Evolutionary conservation across 2,329 filamentous ascomycete genomes (phyloP).

Genomic region (Penicillium expansum): DNA sequence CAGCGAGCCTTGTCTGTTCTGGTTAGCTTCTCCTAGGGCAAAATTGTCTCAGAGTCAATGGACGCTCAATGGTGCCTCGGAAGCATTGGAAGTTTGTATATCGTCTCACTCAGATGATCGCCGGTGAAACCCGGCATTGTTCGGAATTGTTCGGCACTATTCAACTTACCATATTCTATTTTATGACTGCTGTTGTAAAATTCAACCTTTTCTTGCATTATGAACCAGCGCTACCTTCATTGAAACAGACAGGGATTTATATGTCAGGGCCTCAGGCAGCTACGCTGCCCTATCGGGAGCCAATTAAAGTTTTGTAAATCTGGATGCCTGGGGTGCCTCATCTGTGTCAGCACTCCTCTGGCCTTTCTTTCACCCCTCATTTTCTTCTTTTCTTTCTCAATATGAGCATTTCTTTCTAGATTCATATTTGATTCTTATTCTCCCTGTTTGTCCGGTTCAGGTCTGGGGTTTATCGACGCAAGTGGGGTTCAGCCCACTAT

Average conservation of each 20-base stretch:
- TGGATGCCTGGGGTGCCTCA: conserved; percentile 31
- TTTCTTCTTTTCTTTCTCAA: conserved; percentile 1
- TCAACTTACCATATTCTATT: background rate
- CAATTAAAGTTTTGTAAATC: conserved; percentile 25
- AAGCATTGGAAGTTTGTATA: background rate
- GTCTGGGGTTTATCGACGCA: conserved; percentile 6
- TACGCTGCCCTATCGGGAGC: background rate
- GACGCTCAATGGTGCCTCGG: background rate
- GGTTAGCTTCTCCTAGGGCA: background rate
- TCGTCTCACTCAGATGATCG: background rate
- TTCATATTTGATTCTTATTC: background rate
- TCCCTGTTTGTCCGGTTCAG: background rate
- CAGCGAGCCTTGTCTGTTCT: background rate
- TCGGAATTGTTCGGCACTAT: background rate
- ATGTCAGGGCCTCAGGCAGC: background rate
- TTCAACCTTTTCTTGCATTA: background rate
- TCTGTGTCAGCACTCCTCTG: conserved; percentile 3
- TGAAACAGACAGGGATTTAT: background rate
- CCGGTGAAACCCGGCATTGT: background rate
- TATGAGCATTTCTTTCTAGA: background rate
- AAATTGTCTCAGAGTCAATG: too few relatives aligned
- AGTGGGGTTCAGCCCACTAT: conserved; percentile 10
- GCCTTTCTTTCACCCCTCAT: conserved; percentile 11
- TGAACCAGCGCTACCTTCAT: background rate
- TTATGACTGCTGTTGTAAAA: background rate